Base-by-base conservation (phyloP, 1,284 basidiomycete species). In the Trametes hirsuta region DNA sequence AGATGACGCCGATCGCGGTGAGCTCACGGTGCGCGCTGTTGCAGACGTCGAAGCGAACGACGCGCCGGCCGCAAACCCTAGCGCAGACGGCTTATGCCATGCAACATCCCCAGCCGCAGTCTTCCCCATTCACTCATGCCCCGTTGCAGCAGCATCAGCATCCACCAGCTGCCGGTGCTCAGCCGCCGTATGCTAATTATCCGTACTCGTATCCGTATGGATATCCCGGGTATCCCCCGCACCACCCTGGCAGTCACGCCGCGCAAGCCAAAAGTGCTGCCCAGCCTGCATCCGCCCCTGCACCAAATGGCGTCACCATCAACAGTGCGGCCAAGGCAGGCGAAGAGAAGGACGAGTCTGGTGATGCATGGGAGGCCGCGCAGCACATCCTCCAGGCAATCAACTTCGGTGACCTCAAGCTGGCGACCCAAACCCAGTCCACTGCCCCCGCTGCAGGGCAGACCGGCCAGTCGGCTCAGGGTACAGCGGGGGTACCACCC, bases 321-420 rank as follows among this genome's bases (percentile, higher is more conserved):
- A 35, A 15, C 30, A 2, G 22, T 25, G 45, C 60, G 1, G 47
- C 55, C 22, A 63, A 59, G 21, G 6, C 61, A 10, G 67, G 65
- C 36, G 51, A 63, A 40, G 61, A 73, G 18, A 78, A 79, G 51
- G 74, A 73, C 22, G 73, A 74, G 40, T 64, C 65, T 9, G 74
- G 69, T 15, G 85, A 87, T 60, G 84, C 85, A 14, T 90, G 87
- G 81, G 83, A 87, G 67, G 88, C 90, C 0, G 89, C 89, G 15
- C 87, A 91, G 66, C 87, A 84, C 64, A 90, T 91, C 49, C 77
- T 91, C 54, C 84, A 87, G 68, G 86, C 86, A 3, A 90, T 91
- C 75, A 90, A 90, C 71, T 88, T 90, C 66, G 83, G 82, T 4
- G 39, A 76, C 74, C 35, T 71, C 86, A 42, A 66, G 56, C 47